phyloP scores from a whole-genome alignment of 768 basidiomycete genomes.

The Psilocybe cyanescens region DNA sequence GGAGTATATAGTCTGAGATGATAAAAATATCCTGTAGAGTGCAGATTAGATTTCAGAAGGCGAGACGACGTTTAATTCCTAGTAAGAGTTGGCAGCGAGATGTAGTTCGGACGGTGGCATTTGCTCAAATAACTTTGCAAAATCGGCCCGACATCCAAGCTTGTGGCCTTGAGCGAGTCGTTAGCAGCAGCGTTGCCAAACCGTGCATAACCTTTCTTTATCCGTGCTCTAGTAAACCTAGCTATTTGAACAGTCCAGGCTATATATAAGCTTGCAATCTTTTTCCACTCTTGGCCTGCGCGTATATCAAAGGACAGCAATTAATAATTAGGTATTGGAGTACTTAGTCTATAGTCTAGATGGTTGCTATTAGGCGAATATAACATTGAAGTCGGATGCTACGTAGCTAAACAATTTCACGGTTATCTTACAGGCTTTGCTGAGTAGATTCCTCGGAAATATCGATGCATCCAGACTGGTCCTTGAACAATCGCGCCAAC shows the following conservation, averaged over 20 bases:
- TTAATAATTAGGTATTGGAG: background rate
- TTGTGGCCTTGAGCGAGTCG: no score
- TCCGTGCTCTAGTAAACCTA: no score
- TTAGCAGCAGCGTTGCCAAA: no score
- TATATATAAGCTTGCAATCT: background rate
- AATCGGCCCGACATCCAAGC: background rate
- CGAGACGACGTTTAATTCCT: no score
- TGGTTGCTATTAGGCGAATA: background rate
- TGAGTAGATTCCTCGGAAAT: conserved; percentile 36
- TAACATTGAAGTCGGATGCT: background rate
- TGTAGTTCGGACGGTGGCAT: background rate
- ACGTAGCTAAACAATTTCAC: background rate
- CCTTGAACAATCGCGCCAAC: conserved; percentile 43
- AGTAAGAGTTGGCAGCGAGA: no score
- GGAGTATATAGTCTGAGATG: background rate
- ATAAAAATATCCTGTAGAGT: no score
- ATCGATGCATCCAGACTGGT: conserved; percentile 32
- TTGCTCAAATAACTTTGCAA: background rate
- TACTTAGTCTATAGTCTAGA: background rate
- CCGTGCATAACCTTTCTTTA: no score
- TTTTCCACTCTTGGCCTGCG: no score
- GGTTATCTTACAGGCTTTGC: conserved; percentile 1
- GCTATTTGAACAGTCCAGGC: background rate
- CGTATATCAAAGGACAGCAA: background rate
- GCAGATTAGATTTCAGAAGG: no score